Evolutionary conservation across 371 early-diverging fungal species (phyloP), one percentile per base, ranked within the genome.

Genomic region (Saksenaea vasiformis): DNA sequence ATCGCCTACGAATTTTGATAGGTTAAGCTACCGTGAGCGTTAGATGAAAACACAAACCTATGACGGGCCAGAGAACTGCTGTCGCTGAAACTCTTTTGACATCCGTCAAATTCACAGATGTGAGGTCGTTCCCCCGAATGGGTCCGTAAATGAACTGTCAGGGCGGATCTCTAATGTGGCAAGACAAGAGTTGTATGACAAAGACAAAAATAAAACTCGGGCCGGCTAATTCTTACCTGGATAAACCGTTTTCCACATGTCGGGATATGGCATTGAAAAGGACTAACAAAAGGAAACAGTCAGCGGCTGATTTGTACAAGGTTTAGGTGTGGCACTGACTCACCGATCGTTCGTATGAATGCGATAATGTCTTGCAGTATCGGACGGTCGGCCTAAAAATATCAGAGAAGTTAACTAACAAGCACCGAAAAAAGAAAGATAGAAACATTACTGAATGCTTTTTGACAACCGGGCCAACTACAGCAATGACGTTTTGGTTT

Each of bases 271-370:
- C 72, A 72, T 61, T 62, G 66, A 56, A 62, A 72, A 36, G 69
- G 72, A 36, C 72, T 69, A 64, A 9, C 24, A 13, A 54, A 37
- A 24, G 54, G 54, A 54, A 3, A 54, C 14, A 24, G 11, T 36
- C 9, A 55, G 8, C 36, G 4, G 41, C 9, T 15, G 34, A 39
- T 31, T 28, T 34, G 28, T 22, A 35, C 24, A 60, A 39, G 54
- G n/a, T 17, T 55, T 36, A 43, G n/a, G n/a, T 37, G 19, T 56
- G 38, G 31, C 28, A 34, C 15, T 9, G 1, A 14, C 22, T 54
- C 63, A 64, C 71, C 71, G 60, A 47, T 72, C 72, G 44, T 72
- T 69, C 9, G 69, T 69, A 54, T 72, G 72, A 19, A 69, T 72
- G 7, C 72, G 69, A 41, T 69, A 72, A 55, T 72, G 72, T 31